phyloP scores from a whole-genome alignment of 2,329 filamentous ascomycete genomes.

The Fusarium tricinctum region DNA sequence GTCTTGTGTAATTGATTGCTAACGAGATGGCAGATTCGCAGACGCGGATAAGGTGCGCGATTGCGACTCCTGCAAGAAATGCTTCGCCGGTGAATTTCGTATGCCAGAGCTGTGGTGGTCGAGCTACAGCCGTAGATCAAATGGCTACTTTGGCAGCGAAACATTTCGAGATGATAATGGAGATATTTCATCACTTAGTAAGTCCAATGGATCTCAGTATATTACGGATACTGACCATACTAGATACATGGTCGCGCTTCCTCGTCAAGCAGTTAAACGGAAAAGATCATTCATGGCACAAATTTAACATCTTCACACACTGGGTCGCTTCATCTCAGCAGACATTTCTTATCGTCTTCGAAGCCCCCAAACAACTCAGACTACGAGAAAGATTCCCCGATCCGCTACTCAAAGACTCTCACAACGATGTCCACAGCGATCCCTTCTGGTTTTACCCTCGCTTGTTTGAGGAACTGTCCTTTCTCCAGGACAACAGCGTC shows the following conservation, averaged over 20 bases:
- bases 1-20: accelerated
- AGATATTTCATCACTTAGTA: slow-evolving; percentile 5
- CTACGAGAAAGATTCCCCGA: neutral
- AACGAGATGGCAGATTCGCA: slow-evolving; percentile 43
- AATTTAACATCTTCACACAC: slow-evolving; percentile 34
- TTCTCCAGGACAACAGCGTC: slow-evolving; percentile 48
- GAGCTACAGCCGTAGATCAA: slow-evolving; percentile 52
- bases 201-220: accelerated
- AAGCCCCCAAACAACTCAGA: slow-evolving; percentile 2
- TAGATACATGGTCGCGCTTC: slow-evolving; percentile 38
- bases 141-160: slow-evolving; percentile 58
- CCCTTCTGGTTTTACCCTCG: slow-evolving; percentile 34
- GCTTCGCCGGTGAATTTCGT: slow-evolving; percentile 39
- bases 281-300: slow-evolving; percentile 21
- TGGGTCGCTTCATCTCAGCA: slow-evolving; percentile 28
- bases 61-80: slow-evolving; percentile 47
- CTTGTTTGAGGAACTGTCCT: slow-evolving; percentile 4
- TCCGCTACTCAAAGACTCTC: neutral
- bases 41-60: slow-evolving; percentile 51
- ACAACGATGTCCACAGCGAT: slow-evolving; percentile 8
- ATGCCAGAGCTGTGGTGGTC: slow-evolving; percentile 55
- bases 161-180: slow-evolving; percentile 47
- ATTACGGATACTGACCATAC: neutral
- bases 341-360: slow-evolving; percentile 30
- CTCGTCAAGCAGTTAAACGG: slow-evolving; percentile 19